Base-by-base conservation (phyloP, 352 stramenopile species). In the Pythium biforme region DNA sequence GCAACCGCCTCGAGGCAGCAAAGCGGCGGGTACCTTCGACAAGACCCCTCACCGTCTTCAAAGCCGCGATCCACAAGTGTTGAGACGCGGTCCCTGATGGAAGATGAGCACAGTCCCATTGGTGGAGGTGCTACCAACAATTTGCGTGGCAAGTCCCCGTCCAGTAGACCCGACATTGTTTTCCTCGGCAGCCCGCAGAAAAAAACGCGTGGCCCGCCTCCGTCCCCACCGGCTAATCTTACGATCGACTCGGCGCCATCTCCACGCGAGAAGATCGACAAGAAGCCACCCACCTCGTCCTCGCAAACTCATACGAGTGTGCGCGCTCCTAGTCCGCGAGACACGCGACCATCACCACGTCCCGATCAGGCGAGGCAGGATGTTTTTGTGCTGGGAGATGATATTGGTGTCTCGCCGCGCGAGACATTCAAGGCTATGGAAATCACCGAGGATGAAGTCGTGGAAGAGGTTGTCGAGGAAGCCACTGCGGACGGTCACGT, bases 121-220 rank as follows among this genome's bases (percentile, higher is more conserved):
- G 45, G 43, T 1, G 46, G n/a, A n/a, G n/a, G 22, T 20, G 15
- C 10, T 15, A n/a, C 12, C 33, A 29, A 17, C 11, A 49, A 51
- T 11, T n/a, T 50, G 8, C 60, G 51, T 2, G 33, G 52, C 0
- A 62, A 62, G 10, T 53, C 52, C 11, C 27, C 39, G 12, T 52
- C 52, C 1, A 62, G 29, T 22, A 27, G 59, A 47, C 60, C 60
- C 39, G 60, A 68, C 33, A 68, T 68, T 26, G 53, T 68, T 19
- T 62, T 50, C n/a, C 52, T 68, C 7, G 60, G 60, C 11, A 68
- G 60, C 37, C 60, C 60, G 0, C 59, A 55, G 59, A 68, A 58
- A 47, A 59, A 54, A 19, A 11, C 41, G 10, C 60, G 52, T 23
- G 25, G 12, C 0, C 34, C 60, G 11, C 60, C 60, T 46, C 46